Evolutionary conservation across 768 basidiomycete genomes (phyloP).

Genomic region (Melanogaster broomeanus): DNA sequence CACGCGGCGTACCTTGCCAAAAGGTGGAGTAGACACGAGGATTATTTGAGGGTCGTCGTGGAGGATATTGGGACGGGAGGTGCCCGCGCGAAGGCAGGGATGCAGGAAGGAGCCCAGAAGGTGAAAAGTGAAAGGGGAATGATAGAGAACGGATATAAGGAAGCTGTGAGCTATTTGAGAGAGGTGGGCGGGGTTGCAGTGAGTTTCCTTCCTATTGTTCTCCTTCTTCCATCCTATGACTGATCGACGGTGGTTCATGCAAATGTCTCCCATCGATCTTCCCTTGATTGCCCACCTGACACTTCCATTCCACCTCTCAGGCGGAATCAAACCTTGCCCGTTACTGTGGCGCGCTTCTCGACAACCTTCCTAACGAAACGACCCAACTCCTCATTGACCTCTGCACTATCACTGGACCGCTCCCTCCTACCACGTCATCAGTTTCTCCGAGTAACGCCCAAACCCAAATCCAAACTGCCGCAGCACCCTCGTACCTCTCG

Average conservation of each 20-base stretch:
- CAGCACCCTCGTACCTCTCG: conserved; percentile 69
- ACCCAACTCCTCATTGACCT: conserved; percentile 91
- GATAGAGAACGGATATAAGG: conserved; percentile 47
- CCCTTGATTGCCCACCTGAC: background rate
- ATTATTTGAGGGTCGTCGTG: conserved; percentile 91
- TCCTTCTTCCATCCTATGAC: background rate
- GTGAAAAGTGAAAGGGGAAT: conserved; percentile 37
- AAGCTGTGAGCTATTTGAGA: conserved; percentile 81
- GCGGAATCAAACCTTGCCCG: conserved; percentile 84
- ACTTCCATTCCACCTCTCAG: conserved; percentile 38
- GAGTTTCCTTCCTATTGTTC: conserved; percentile 35
- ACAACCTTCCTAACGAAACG: conserved; percentile 81
- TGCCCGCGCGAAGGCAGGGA: conserved; percentile 1
- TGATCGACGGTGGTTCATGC: background rate
- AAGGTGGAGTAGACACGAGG: conserved; percentile 89
- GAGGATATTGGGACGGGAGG: conserved; percentile 69
- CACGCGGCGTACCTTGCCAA: conserved; percentile 93
- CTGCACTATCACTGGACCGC: conserved; percentile 67
- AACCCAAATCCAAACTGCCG: conserved; percentile 21
- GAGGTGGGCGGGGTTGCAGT: conserved; percentile 79
- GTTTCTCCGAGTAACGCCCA: conserved; percentile 26
- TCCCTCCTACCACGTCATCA: conserved; percentile 35
- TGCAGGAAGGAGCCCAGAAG: conserved; percentile 1
- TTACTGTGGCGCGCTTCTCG: conserved; percentile 86
- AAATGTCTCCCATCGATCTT: background rate